Percentiles rank a stretch among this genome's conserved stretches.
These are phyloP conservation scores for Eucalyptus albens DNA, from an alignment of 345 rosid species.

Conservation along the genomic window DNA sequence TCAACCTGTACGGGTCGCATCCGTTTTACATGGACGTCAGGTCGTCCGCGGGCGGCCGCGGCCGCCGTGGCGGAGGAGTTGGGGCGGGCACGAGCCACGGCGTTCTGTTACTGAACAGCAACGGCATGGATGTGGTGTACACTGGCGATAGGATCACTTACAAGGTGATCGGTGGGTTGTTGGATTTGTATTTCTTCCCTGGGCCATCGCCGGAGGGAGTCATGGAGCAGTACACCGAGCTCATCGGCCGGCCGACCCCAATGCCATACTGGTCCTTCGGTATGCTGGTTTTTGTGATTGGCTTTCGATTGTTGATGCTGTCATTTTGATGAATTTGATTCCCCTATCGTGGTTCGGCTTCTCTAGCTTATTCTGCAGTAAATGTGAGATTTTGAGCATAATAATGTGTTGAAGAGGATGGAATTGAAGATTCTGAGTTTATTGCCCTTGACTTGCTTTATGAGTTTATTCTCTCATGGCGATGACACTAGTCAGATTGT, in stretches of 20 bases:
- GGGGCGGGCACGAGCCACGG: conserved; percentile 48
- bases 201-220: conserved; percentile 48
- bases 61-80: background rate
- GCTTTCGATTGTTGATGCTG: background rate
- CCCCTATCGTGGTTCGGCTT: background rate
- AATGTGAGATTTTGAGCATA: background rate
- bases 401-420: background rate
- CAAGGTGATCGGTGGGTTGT: conserved; percentile 48
- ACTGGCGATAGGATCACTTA: conserved; percentile 44
- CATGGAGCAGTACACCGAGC: conserved; percentile 51
- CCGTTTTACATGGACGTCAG: conserved; percentile 68
- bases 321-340: background rate
- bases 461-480: background rate
- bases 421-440: background rate
- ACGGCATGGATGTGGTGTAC: conserved; percentile 61
- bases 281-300: background rate
- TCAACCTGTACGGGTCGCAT: conserved; percentile 69
- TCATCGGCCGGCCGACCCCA: conserved; percentile 62
- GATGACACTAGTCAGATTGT: background rate
- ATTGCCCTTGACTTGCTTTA: background rate
- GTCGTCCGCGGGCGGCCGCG: background rate
- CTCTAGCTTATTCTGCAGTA: background rate
- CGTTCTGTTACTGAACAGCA: conserved; percentile 49
- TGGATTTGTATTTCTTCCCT: conserved; percentile 50
- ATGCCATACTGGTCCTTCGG: conserved; percentile 90